Evolutionary conservation across 75 land plant species (phyloP).

Genomic region (Cunninghamia lanceolata): DNA sequence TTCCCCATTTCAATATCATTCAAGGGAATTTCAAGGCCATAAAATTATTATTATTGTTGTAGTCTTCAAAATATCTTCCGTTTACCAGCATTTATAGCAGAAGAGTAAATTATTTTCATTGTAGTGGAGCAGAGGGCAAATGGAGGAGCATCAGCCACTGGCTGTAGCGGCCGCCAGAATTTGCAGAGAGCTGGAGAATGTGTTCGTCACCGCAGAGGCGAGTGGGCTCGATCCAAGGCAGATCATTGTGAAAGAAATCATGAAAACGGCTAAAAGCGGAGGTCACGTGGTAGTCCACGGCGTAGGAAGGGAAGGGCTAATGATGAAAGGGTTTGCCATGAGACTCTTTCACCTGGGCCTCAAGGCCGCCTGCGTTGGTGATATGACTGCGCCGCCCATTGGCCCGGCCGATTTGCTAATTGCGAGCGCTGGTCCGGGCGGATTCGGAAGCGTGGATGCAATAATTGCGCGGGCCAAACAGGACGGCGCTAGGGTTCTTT

Average conservation of each 20-base stretch:
- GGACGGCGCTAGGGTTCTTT: slow-evolving; percentile 53
- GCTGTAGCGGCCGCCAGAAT: slow-evolving; percentile 32
- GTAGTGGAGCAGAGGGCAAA: background rate
- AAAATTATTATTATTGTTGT: too few species aligned
- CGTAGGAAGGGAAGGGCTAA: slow-evolving; percentile 90
- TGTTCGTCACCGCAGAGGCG: slow-evolving; percentile 32
- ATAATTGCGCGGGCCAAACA: slow-evolving; percentile 50
- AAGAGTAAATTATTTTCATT: too few species aligned
- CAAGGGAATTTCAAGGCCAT: too few species aligned
- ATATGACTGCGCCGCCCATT: slow-evolving; percentile 74
- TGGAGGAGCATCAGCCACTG: background rate
- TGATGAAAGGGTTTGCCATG: slow-evolving; percentile 86
- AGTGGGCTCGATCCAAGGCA: slow-evolving; percentile 24
- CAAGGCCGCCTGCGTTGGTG: slow-evolving; percentile 58
- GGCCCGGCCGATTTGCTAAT: slow-evolving; percentile 63
- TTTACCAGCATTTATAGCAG: background rate
- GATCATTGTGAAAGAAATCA: slow-evolving; percentile 29
- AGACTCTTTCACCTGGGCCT: slow-evolving; percentile 89
- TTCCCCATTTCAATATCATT: too few species aligned
- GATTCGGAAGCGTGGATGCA: slow-evolving; percentile 85
- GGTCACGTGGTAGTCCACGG: slow-evolving; percentile 67
- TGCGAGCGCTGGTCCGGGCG: slow-evolving; percentile 92
- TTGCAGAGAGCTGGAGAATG: slow-evolving; percentile 45
- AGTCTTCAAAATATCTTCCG: background rate
- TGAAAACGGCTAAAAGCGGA: slow-evolving; percentile 12